phyloP scores from a whole-genome alignment of 345 rosid genomes.

The Eucalyptus albens region DNA sequence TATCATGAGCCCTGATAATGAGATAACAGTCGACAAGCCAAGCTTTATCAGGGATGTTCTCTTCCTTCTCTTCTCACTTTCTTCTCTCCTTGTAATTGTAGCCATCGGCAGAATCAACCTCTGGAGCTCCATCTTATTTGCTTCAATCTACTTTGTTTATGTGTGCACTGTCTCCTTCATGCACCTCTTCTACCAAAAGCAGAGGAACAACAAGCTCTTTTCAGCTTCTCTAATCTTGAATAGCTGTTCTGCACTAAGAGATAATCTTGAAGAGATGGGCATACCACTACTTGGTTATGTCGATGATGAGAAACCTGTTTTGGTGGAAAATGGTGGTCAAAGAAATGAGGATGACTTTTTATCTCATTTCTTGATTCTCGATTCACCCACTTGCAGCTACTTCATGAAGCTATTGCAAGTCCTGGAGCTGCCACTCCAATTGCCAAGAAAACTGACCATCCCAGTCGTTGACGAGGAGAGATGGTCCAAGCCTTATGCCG shows the following conservation, averaged over 20 bases:
- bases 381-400: conserved; percentile 8
- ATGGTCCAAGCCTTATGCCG: conserved; percentile 82
- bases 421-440: conserved; percentile 60
- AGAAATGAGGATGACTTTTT: background rate
- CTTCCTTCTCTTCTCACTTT: conserved; percentile 58
- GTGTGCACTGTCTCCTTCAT: conserved; percentile 48
- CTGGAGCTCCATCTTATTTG: conserved; percentile 53
- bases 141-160: conserved; percentile 49
- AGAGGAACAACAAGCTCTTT: background rate
- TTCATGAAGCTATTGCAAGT: conserved; percentile 13
- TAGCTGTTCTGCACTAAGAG: background rate
- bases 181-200: conserved; percentile 8
- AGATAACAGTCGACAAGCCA: conserved; percentile 37
- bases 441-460: conserved; percentile 78
- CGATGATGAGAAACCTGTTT: conserved; percentile 19
- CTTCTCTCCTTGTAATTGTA: conserved; percentile 46
- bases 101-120: conserved; percentile 36
- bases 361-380: background rate
- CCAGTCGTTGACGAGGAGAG: conserved; percentile 52
- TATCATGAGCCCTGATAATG: conserved; percentile 10
- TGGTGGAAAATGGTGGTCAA: background rate
- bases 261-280: conserved; percentile 11
- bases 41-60: conserved; percentile 65
- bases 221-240: background rate
- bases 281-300: conserved; percentile 41